Evolutionary conservation across 805 yeast species (phyloP), one percentile per base, ranked within the genome.

Genomic region (Lipomyces spencermartinsiae): DNA sequence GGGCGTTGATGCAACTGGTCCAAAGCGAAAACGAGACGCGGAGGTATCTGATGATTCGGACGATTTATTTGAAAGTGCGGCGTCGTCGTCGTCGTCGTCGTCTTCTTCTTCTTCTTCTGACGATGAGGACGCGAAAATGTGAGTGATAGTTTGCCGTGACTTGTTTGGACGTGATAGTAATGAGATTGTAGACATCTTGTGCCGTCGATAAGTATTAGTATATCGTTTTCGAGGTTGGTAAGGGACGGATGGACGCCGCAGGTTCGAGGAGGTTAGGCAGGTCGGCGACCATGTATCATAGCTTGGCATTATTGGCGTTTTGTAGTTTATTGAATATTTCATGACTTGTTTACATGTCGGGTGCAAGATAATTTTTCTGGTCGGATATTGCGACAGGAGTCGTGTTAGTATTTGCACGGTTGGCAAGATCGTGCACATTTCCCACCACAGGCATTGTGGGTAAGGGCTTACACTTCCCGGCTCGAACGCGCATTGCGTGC

Each of bases 201-300:
- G 16, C 56, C 56, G 16, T 25, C n/a, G 6, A 25, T 53, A n/a
- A 53, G 56, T 31, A 31, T 53, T 8, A 53, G 56, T 31, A 22
- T 53, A 10, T 53, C 56, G 16, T 53, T 53, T 31, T 53, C 56
- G 34, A 25, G 56, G 16, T 31, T 53, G 56, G 56, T 53, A 53
- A 10, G 56, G 14, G 56, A 53, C 16, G 56, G 56, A 12, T 53
- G 56, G 56, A 53, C 56, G 9, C 19, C 56, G n/a, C 56, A 53
- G 8, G 14, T 53, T 4, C 56, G 56, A 1, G 56, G 56, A 8
- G 56, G 56, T 25, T 53, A 53, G 56, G 16, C 49, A 39, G 12
- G 29, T 25, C 43, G 14, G 43, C n/a, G 49, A 16, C 8, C 6
- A 6, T 16, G 9, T n/a, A 43, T 43, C 16, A 6, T 43, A 43